These are phyloP conservation scores for Mucor plumbeus DNA, from an alignment of 371 early-diverging fungal species.

Conservation along the genomic window DNA sequence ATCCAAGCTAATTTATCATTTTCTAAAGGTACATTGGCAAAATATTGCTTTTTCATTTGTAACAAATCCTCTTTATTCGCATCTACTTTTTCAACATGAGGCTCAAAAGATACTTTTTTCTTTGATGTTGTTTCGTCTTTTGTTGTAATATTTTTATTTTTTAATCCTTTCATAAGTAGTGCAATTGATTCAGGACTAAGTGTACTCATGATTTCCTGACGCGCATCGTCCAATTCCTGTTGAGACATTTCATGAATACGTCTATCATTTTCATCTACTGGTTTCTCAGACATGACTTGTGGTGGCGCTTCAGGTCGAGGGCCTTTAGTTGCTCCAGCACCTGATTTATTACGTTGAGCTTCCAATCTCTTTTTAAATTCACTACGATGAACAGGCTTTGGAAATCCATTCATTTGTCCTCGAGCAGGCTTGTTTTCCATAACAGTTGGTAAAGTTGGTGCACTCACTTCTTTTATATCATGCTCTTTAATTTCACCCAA, in stretches of 20 bases:
- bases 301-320: constrained; percentile 25
- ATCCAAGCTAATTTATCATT: constrained; percentile 79
- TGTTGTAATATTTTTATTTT: constrained; percentile 12
- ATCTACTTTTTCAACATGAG: constrained; percentile 3
- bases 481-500: constrained; percentile 59
- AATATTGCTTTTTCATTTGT: constrained; percentile 59
- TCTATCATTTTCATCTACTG: constrained; percentile 48
- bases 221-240: constrained; percentile 65
- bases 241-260: constrained; percentile 65
- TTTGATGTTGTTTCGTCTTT: constrained; percentile 18
- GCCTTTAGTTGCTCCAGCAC: background rate
- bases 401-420: constrained; percentile 56
- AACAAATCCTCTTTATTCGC: constrained; percentile 55
- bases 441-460: constrained; percentile 31
- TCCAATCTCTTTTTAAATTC: constrained; percentile 44
- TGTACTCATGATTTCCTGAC: constrained; percentile 59
- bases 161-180: constrained; percentile 43
- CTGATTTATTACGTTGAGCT: constrained; percentile 18
- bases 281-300: constrained; percentile 4
- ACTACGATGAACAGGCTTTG: constrained; percentile 59
- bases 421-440: constrained; percentile 22
- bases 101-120: constrained; percentile 8
- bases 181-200: constrained; percentile 63
- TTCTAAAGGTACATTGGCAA: constrained; percentile 61
- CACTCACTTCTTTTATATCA: constrained; percentile 26